Percentiles rank a stretch among this genome's conserved stretches.
Conservation (phyloP, 495 filamentous ascomycete genomes). For the Hypoxylon lienhwacheense region DNA sequence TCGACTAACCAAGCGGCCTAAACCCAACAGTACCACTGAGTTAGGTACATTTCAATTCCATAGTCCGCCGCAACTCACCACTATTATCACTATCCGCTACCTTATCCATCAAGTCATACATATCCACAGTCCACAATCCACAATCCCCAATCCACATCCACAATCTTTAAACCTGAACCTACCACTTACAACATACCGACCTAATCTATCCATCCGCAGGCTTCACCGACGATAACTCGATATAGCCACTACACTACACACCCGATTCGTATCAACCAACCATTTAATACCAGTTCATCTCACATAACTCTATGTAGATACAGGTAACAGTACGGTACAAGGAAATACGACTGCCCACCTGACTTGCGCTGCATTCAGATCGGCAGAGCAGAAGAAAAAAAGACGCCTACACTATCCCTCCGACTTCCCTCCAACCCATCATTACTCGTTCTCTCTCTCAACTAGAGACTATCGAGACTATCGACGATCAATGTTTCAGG, state of each 20-base stretch:
- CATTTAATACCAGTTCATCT: slow-evolving; percentile 3
- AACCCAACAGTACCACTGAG: slow-evolving; percentile 24
- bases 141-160: slow-evolving; percentile 5
- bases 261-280: slow-evolving; percentile 17
- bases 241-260: slow-evolving; percentile 13
- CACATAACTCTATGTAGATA: slow-evolving; percentile 26
- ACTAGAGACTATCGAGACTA: slow-evolving; percentile 19
- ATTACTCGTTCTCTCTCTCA: slow-evolving; percentile 18
- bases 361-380: slow-evolving; percentile 9
- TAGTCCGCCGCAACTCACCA: slow-evolving; percentile 14
- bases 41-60: not conserved
- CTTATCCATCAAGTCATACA: slow-evolving; percentile 1
- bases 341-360: slow-evolving; percentile 29
- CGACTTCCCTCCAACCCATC: slow-evolving; percentile 1
- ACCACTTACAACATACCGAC: not conserved
- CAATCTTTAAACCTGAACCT: not conserved
- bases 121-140: not conserved
- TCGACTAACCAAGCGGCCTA: slow-evolving; percentile 8
- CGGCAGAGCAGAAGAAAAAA: slow-evolving; percentile 7
- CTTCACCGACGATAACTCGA: slow-evolving; percentile 16
- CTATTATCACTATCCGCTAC: slow-evolving; percentile 3
- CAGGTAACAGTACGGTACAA: no score
- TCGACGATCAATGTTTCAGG: slow-evolving; percentile 31
- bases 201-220: slow-evolving; percentile 15
- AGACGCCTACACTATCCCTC: slow-evolving; percentile 20